phyloP scores from a whole-genome alignment of 2,329 filamentous ascomycete species.

The Trichoderma lentiforme region DNA sequence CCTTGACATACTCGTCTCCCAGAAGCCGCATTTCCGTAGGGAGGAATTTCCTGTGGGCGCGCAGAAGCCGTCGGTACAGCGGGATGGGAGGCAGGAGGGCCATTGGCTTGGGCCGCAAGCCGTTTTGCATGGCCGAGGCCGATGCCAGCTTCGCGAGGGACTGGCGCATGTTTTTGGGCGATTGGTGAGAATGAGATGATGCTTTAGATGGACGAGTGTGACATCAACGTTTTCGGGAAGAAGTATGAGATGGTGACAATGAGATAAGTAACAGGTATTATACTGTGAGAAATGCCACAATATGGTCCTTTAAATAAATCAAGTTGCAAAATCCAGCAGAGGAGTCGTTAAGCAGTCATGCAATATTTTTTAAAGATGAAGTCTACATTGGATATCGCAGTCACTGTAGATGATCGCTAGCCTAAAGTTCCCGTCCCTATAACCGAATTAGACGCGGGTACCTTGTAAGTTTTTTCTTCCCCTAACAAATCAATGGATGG shows the following conservation, averaged over 20 bases:
- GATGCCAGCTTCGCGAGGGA: constrained; percentile 34
- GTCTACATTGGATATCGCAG: neutral
- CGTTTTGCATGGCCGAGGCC: constrained; percentile 31
- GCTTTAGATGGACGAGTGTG: too few species aligned
- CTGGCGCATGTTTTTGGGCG: neutral
- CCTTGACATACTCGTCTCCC: constrained; percentile 90
- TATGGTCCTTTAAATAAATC: too few species aligned
- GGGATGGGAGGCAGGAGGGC: constrained; percentile 83
- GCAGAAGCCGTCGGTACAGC: constrained; percentile 82
- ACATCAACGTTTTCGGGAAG: neutral
- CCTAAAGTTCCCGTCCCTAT: neutral
- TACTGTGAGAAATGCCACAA: too few species aligned
- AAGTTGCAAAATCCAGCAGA: neutral
- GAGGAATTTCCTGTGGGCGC: constrained; percentile 78
- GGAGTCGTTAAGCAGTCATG: neutral
- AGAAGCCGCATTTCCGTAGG: constrained; percentile 71
- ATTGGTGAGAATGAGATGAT: neutral
- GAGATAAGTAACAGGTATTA: too few species aligned
- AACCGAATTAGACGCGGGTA: neutral
- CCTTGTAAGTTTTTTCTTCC: neutral
- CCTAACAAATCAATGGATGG: neutral
- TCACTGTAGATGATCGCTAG: neutral
- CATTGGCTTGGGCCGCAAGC: constrained; percentile 43
- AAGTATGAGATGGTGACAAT: neutral
- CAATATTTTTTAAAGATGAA: neutral